Evolutionary conservation across 192 early-diverging fungal species (phyloP).

Genomic region (Lobosporangium transversale): DNA sequence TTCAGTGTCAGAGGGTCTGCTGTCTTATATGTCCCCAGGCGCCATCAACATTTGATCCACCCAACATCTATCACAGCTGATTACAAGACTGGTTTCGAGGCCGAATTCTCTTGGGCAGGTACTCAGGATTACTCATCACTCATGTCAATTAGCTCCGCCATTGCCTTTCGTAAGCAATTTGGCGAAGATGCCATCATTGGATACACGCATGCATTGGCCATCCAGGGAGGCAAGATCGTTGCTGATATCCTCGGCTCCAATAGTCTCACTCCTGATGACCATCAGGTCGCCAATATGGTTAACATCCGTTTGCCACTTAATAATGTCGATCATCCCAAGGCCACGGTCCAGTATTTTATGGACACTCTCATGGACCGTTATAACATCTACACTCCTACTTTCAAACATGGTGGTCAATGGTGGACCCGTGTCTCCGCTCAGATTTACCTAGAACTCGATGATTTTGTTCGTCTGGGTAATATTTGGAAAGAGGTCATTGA

Average conservation of each 20-base stretch:
- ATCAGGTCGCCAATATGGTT: constrained; percentile 63
- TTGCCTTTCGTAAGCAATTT: constrained; percentile 62
- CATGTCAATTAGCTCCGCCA: constrained; percentile 51
- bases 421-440: constrained; percentile 67
- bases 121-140: constrained; percentile 55
- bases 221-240: constrained; percentile 62
- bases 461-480: constrained; percentile 59
- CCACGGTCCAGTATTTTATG: constrained; percentile 6
- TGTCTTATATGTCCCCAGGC: constrained; percentile 63
- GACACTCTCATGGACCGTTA: constrained; percentile 55
- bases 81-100: constrained; percentile 54
- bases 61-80: constrained; percentile 54
- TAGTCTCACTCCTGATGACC: constrained; percentile 59
- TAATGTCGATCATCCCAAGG: constrained; percentile 25
- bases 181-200: constrained; percentile 68
- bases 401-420: constrained; percentile 57
- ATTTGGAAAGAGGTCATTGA: constrained; percentile 57
- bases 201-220: constrained; percentile 63
- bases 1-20: constrained; percentile 64
- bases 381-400: constrained; percentile 51
- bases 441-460: constrained; percentile 60
- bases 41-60: constrained; percentile 60
- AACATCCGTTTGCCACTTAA: constrained; percentile 65
- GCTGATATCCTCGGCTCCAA: constrained; percentile 68
- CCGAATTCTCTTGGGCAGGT: constrained; percentile 61